phyloP scores from a whole-genome alignment of 495 filamentous ascomycete species.

The Xanthoparmelia taractica region DNA sequence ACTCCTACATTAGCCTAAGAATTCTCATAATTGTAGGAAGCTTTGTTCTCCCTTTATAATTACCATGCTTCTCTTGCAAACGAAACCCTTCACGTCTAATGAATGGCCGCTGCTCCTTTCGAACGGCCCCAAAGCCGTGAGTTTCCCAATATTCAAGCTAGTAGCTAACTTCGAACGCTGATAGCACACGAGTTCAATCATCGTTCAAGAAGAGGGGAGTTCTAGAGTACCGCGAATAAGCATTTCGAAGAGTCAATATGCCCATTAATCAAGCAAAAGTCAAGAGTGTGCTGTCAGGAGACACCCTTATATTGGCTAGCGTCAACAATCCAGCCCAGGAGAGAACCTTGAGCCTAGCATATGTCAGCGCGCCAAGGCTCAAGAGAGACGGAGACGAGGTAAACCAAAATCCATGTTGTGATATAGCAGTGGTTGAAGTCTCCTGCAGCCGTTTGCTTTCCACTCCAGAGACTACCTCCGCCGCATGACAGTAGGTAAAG shows the following conservation, averaged over 20 bases:
- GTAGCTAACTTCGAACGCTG: neutral
- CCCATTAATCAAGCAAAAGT: constrained; percentile 60
- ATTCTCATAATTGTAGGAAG: neutral
- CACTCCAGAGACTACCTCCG: constrained; percentile 89
- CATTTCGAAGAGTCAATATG: constrained; percentile 6
- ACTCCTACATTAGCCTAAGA: neutral
- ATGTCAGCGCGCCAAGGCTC: constrained; percentile 78
- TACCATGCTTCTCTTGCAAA: neutral
- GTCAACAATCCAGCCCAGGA: constrained; percentile 68
- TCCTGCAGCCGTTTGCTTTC: constrained; percentile 64
- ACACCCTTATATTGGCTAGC: constrained; percentile 75
- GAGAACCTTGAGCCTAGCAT: constrained; percentile 80
- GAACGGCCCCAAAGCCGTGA: neutral
- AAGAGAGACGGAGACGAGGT: constrained; percentile 86
- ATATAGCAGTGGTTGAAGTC: neutral
- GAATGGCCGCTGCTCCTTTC: too few relatives aligned
- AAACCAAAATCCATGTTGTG: constrained; percentile 18
- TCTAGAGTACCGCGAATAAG: neutral
- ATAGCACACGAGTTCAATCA: neutral
- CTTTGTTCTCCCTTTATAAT: neutral
- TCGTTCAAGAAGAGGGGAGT: neutral
- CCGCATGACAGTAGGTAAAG: constrained; percentile 74
- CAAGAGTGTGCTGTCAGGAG: constrained; percentile 88
- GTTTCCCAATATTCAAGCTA: neutral
- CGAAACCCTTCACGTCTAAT: neutral